These are phyloP conservation scores for Yamadazyma sp. DNA, from an alignment of 805 yeast species.

Conservation along the genomic window DNA sequence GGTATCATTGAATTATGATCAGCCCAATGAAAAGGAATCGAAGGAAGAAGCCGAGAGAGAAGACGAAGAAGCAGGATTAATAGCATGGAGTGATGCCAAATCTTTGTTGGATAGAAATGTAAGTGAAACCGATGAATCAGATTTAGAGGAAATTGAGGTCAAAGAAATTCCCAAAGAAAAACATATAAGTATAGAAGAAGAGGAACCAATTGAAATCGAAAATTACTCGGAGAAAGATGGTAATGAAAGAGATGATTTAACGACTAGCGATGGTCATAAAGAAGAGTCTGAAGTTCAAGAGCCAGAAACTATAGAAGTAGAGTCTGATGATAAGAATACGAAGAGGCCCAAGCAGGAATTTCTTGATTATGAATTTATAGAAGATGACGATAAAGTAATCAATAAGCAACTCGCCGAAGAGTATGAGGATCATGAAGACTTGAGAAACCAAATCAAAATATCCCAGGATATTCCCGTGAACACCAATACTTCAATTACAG, in stretches of 20 bases:
- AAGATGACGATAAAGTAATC: slow-evolving; percentile 72
- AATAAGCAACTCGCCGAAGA: slow-evolving; percentile 64
- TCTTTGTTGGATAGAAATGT: slow-evolving; percentile 18
- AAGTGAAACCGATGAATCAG: slow-evolving; percentile 4
- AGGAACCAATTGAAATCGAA: background rate
- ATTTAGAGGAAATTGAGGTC: background rate
- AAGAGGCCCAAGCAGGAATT: slow-evolving; percentile 16
- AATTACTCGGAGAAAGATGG: no score
- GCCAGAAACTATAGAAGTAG: background rate
- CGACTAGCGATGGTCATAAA: background rate
- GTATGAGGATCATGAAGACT: slow-evolving; percentile 65
- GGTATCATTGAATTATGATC: slow-evolving; percentile 2
- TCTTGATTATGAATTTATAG: slow-evolving; percentile 66
- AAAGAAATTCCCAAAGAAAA: no score
- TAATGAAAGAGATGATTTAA: background rate
- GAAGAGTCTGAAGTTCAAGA: background rate
- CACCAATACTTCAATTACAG: slow-evolving; percentile 35
- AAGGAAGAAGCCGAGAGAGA: slow-evolving; percentile 21
- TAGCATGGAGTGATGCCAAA: slow-evolving; percentile 50
- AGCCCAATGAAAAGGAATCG: slow-evolving; percentile 12
- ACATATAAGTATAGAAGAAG: no score
- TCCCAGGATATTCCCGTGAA: slow-evolving; percentile 14
- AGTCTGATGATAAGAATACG: slow-evolving; percentile 2
- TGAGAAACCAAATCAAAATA: slow-evolving; percentile 38
- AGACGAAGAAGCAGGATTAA: slow-evolving; percentile 44